Percentiles rank a stretch among this genome's conserved stretches.
Evolutionary conservation across 352 stramenopile species (phyloP).

Genomic region (Phytophthora meadii): DNA sequence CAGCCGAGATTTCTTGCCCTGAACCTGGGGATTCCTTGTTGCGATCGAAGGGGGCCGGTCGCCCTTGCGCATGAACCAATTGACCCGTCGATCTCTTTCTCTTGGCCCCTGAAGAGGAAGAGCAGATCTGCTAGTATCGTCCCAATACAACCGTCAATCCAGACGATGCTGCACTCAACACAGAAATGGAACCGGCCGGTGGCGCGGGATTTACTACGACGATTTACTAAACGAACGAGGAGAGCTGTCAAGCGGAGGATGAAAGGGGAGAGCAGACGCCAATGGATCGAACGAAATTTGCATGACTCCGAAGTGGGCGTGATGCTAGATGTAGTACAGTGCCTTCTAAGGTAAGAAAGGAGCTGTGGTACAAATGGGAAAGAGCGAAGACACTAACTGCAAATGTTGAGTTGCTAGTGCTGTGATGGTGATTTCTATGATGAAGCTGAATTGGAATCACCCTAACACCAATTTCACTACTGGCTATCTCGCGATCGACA

Average conservation of each 20-base stretch:
- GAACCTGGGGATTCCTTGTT: slow-evolving; percentile 18
- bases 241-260: slow-evolving; percentile 65
- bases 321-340: slow-evolving; percentile 61
- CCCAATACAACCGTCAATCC: slow-evolving; percentile 12
- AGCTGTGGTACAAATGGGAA: not conserved
- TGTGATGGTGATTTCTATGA: slow-evolving; percentile 64
- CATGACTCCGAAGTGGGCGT: slow-evolving; percentile 71
- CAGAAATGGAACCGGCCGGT: slow-evolving; percentile 30
- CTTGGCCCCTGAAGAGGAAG: slow-evolving; percentile 23
- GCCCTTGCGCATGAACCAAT: slow-evolving; percentile 27
- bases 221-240: slow-evolving; percentile 29
- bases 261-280: slow-evolving; percentile 65
- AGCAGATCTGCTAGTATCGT: slow-evolving; percentile 22
- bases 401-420: slow-evolving; percentile 29
- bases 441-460: slow-evolving; percentile 67
- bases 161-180: slow-evolving; percentile 1
- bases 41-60: slow-evolving; percentile 33
- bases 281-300: slow-evolving; percentile 80
- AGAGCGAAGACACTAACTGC: not conserved
- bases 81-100: slow-evolving; percentile 9
- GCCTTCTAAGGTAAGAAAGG: slow-evolving; percentile 46
- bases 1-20: slow-evolving; percentile 20
- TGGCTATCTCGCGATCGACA: slow-evolving; percentile 52
- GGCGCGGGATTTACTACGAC: slow-evolving; percentile 18
- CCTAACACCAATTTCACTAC: slow-evolving; percentile 40